These are phyloP conservation scores for Prototheca cutis DNA, from an alignment of 163 green algal genomes.

Conservation along the genomic window DNA sequence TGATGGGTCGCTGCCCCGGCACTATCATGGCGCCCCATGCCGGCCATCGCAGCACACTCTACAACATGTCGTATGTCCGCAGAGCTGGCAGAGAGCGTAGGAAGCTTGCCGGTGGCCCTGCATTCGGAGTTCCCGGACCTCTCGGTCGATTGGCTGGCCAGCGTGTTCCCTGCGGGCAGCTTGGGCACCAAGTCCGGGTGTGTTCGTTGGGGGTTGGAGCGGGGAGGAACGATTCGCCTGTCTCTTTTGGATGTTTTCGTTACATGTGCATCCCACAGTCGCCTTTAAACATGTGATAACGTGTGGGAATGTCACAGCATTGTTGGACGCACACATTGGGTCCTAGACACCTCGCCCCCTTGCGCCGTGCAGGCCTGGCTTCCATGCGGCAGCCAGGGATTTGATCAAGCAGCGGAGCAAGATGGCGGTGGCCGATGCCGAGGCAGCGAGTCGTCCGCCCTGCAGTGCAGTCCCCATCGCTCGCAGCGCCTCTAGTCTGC, in stretches of 20 bases:
- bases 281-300: background rate
- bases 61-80: background rate
- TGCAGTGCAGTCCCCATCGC: background rate
- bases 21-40: background rate
- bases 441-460: background rate
- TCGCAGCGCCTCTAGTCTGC: background rate
- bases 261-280: background rate
- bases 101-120: background rate
- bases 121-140: constrained; percentile 1
- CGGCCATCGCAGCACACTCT: background rate
- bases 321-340: too few species aligned
- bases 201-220: background rate
- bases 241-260: background rate
- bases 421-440: too few species aligned
- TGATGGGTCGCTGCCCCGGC: background rate
- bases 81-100: background rate
- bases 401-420: too few species aligned
- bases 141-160: background rate
- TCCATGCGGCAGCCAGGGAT: too few species aligned
- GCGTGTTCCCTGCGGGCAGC: background rate
- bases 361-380: too few species aligned
- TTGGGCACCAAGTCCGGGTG: background rate
- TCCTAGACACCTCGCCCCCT: too few species aligned
- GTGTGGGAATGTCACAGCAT: background rate
- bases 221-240: background rate